Base-by-base conservation (phyloP, 2,329 filamentous ascomycete species). In the Bipolaris victoriae region DNA sequence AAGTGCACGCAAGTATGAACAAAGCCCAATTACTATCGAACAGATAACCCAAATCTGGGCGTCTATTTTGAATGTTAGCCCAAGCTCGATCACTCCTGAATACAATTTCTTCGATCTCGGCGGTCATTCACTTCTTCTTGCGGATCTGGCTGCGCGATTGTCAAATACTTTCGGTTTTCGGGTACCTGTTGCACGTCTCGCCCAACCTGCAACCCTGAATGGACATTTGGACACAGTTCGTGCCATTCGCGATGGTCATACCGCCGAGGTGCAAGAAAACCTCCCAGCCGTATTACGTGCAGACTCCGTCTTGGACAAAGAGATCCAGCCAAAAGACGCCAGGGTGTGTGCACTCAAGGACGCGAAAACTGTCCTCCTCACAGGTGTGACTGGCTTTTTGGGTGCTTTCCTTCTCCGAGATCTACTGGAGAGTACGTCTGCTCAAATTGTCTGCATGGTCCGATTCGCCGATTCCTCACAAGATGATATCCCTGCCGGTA, bases 41-140 rank as follows among this genome's bases (percentile, higher is more conserved):
- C 85, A 87, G 15, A 86, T 94, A 35, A 85, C 88, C 13, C 85
- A 88, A 64, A 82, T 89, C 52, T 94, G 90, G 90, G 88, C 90
- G 2, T 81, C 85, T 2, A 85, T 87, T 24, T 81, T 94, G 13
- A 87, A 88, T 60, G 83, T 89, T n/a, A 83, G 88, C 0, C 78
- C 81, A 9, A 82, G 77, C 39, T 80, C 84, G 18, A 84, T 93
- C 22, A 89, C 88, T 50, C 69, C 84, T 1, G 87, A 90, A 60
- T 88, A 91, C 72, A 89, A 88, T 72, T 94, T 94, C 76, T 94
- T 93, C 71, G 90, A 93, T 58, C 79, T 94, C 1, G 90, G 90
- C 35, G 90, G 90, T 0, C 90, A 94, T 74, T 92, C 90, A 0
- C 78, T 94, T 51, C 86, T 87, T 1, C 83, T 94, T n/a, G 90